phyloP scores from a whole-genome alignment of 192 early-diverging fungal genomes.

The Dissophora ornata region DNA sequence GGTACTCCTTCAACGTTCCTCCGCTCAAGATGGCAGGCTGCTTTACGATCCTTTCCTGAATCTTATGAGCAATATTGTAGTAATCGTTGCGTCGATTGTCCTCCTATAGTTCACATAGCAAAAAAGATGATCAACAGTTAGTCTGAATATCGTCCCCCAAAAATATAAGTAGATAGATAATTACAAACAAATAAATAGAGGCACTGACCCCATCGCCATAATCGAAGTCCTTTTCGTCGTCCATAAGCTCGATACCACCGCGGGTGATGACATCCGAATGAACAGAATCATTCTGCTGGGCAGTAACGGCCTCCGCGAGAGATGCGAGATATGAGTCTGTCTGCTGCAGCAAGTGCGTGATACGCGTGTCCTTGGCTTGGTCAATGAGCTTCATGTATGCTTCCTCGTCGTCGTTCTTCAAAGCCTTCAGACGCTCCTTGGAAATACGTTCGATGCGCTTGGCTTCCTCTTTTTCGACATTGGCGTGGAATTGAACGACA shows the following conservation, averaged over 20 bases:
- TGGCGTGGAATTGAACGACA: conserved; percentile 80
- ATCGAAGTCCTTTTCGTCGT: conserved; percentile 59
- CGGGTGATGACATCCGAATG: conserved; percentile 54
- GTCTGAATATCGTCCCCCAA: too few relatives aligned
- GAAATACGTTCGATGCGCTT: conserved; percentile 85
- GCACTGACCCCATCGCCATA: conserved; percentile 46
- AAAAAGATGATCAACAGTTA: too few relatives aligned
- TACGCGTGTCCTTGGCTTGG: conserved; percentile 95
- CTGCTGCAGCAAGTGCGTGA: conserved; percentile 90
- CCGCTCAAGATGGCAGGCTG: conserved; percentile 91
- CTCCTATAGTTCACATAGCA: conserved; percentile 52
- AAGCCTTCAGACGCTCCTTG: conserved; percentile 95
- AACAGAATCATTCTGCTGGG: conserved; percentile 76
- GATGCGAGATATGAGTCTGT: conserved; percentile 88
- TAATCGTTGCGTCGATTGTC: conserved; percentile 75
- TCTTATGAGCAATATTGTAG: conserved; percentile 88
- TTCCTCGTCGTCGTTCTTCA: conserved; percentile 98
- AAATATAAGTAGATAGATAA: too few relatives aligned
- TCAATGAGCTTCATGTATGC: conserved; percentile 96
- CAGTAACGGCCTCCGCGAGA: conserved; percentile 86
- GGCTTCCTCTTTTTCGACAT: conserved; percentile 94
- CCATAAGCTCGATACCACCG: conserved; percentile 62
- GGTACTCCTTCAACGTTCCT: conserved; percentile 96
- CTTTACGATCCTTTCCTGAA: conserved; percentile 76
- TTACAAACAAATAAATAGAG: background rate